Conservation (phyloP, 169 alveolate genomes). For the Eimeria tenella region DNA sequence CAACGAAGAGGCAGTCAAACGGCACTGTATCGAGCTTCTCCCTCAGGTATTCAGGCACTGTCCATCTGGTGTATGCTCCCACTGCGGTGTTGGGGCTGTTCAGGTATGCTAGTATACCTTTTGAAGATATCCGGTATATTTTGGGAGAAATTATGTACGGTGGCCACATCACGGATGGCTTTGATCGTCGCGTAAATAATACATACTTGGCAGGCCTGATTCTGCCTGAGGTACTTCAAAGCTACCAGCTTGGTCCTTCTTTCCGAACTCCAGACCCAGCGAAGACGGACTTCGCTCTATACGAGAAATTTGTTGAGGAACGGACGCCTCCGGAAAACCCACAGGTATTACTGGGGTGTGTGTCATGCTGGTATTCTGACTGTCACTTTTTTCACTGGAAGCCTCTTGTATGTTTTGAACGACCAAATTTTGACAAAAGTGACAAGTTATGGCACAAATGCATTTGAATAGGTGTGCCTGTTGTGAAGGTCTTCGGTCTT, state of each 20-base stretch:
- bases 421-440: too few species aligned
- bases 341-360: slow-evolving; percentile 21
- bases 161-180: slow-evolving; percentile 98
- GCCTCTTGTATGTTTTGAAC: too few species aligned
- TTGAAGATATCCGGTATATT: slow-evolving; percentile 96
- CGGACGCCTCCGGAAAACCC: slow-evolving; percentile 95
- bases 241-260: slow-evolving; percentile 87
- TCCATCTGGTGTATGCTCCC: not conserved
- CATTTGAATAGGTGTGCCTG: slow-evolving; percentile 72
- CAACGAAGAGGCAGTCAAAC: not conserved
- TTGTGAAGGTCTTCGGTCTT: slow-evolving; percentile 91
- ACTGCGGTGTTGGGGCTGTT: slow-evolving; percentile 6
- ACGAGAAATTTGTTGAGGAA: slow-evolving; percentile 95
- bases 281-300: slow-evolving; percentile 93
- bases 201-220: slow-evolving; percentile 94
- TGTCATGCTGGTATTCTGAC: too few species aligned
- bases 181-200: slow-evolving; percentile 97
- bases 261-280: slow-evolving; percentile 97
- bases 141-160: slow-evolving; percentile 99
- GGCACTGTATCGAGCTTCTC: too few species aligned
- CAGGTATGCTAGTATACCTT: slow-evolving; percentile 94
- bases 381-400: too few species aligned
- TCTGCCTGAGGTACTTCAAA: slow-evolving; percentile 92
- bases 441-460: not conserved
- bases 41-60: not conserved